These are phyloP conservation scores for Elaphomyces granulatus DNA, from an alignment of 495 filamentous ascomycete genomes.

Conservation along the genomic window DNA sequence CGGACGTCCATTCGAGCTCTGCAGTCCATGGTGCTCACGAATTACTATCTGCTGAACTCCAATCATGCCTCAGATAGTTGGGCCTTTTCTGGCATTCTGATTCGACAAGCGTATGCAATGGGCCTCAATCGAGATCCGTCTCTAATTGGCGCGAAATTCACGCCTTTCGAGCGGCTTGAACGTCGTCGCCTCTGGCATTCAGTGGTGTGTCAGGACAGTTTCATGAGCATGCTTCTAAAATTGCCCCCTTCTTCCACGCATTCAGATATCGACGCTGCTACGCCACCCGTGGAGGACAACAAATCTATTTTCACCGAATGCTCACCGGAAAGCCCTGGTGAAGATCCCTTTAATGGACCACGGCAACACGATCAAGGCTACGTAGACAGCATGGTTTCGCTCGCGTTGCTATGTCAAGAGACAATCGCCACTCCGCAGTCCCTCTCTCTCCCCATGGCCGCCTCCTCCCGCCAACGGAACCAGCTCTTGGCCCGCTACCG, in stretches of 20 bases:
- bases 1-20: constrained; percentile 50
- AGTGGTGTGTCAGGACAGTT: constrained; percentile 60
- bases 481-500: constrained; percentile 47
- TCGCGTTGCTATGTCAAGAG: constrained; percentile 56
- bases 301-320: constrained; percentile 32
- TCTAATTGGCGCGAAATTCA: constrained; percentile 44
- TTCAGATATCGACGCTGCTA: constrained; percentile 54
- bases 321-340: constrained; percentile 36
- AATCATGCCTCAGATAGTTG: constrained; percentile 62
- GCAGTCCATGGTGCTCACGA: constrained; percentile 59
- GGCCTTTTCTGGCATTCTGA: constrained; percentile 56
- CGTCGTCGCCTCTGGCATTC: constrained; percentile 62
- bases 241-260: constrained; percentile 57
- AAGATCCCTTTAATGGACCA: constrained; percentile 2
- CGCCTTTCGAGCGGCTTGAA: constrained; percentile 50
- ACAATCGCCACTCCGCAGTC: constrained; percentile 53
- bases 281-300: constrained; percentile 36
- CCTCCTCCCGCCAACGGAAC: constrained; percentile 41
- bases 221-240: constrained; percentile 59
- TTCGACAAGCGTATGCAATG: constrained; percentile 60
- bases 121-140: constrained; percentile 63
- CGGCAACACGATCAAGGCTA: constrained; percentile 27
- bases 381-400: constrained; percentile 54
- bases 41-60: constrained; percentile 66
- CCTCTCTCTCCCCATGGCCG: constrained; percentile 47